Evolutionary conservation across 2,329 filamentous ascomycete species (phyloP).

Genomic region (Penicillium janthinellum): DNA sequence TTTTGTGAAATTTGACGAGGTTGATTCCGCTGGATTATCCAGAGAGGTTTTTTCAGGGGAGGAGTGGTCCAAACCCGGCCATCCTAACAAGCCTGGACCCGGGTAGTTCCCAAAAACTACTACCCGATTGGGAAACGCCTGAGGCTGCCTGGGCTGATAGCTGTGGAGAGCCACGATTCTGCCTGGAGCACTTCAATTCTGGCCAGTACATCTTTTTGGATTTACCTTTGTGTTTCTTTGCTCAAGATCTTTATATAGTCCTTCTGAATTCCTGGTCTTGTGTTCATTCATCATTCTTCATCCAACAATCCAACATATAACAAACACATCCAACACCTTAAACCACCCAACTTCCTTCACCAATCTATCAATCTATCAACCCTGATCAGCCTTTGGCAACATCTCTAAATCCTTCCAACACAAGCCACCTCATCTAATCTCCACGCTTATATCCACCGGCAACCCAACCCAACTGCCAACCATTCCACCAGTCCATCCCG

Average conservation of each 20-base stretch:
- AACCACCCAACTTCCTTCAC: background rate
- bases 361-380: background rate
- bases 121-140: slow-evolving; percentile 16
- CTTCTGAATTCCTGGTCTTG: slow-evolving; percentile 3
- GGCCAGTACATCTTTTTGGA: background rate
- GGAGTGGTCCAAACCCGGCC: slow-evolving; percentile 10
- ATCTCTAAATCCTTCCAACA: background rate
- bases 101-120: slow-evolving; percentile 3
- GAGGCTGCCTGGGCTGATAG: slow-evolving; percentile 17
- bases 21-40: background rate
- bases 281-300: slow-evolving; percentile 12
- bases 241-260: slow-evolving; percentile 9
- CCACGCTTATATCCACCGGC: background rate
- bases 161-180: slow-evolving; percentile 13
- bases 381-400: background rate
- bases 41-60: too few species aligned
- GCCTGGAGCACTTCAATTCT: background rate
- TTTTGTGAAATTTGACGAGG: background rate
- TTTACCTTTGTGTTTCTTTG: slow-evolving; percentile 11
- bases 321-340: background rate
- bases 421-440: background rate
- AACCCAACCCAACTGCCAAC: background rate
- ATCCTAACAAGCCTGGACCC: slow-evolving; percentile 4
- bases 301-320: slow-evolving; percentile 5
- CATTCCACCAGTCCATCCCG: background rate